Evolutionary conservation across 148 eudicot species (phyloP).

Genomic region (Rhododendron ovatum): DNA sequence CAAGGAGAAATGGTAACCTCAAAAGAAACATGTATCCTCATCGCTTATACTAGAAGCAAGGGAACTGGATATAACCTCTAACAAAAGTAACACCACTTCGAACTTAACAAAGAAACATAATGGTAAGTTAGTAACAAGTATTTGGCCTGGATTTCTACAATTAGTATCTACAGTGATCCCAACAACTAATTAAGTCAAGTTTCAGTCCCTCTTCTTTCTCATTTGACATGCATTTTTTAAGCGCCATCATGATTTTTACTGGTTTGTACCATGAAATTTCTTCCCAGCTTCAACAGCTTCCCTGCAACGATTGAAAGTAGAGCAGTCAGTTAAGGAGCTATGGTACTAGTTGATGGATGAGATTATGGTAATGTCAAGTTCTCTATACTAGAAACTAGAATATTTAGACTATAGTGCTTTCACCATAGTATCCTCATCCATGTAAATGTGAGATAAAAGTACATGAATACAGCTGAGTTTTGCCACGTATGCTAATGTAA

Average conservation of each 20-base stretch:
- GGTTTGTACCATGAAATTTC: conserved; percentile 46
- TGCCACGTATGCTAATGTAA: neutral
- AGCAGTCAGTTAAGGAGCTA: neutral
- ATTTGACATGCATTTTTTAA: no score
- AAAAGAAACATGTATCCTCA: neutral
- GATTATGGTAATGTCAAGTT: neutral
- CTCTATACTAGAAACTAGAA: neutral
- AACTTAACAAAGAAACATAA: no score
- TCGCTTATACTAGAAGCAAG: no score
- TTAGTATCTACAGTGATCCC: neutral
- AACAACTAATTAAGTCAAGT: neutral
- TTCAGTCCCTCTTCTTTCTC: neutral
- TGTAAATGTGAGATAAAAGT: neutral
- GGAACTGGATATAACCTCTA: no score
- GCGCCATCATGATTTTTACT: conserved; percentile 26
- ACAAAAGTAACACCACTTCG: neutral
- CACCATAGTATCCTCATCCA: neutral
- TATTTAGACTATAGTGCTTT: neutral
- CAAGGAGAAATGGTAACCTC: neutral
- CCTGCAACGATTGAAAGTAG: conserved; percentile 33
- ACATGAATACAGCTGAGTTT: neutral
- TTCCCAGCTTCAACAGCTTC: conserved; percentile 94
- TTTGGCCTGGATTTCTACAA: neutral
- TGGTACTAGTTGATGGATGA: neutral
- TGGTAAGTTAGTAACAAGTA: no score